Evolutionary conservation across 495 filamentous ascomycete genomes (phyloP), one percentile per base, ranked within the genome.

Genomic region (Pyrenopolyporus hunteri): DNA sequence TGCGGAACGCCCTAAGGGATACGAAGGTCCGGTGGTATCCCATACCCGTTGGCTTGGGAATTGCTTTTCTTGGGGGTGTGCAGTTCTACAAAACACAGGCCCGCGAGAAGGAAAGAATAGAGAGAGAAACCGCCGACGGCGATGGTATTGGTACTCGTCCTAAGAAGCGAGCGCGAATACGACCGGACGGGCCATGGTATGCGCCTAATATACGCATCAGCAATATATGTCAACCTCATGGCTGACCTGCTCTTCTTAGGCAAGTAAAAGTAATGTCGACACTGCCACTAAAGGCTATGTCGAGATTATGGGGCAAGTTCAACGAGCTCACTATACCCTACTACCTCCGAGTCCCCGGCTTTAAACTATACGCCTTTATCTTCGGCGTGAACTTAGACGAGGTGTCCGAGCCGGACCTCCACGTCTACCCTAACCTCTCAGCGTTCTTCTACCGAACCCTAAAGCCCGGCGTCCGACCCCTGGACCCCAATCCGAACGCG

Each of bases 221-320:
- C 6, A 25, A 28, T 28, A 25, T 45, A 17, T n/a, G 37, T 55
- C 35, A 62, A 44, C 16, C 35, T 26, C 4, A 31, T 46, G 32
- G 35, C 28, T 65, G 36, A 60, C 56, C 59, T 35, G 52, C 48
- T 40, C 29, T 57, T 32, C 22, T 7, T 57, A 90, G 88, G 93
- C 90, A 95, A 69, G 89, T 99, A 17, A 91, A 96, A 71, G 83
- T 98, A 66, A 96, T 99, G 88, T 95, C 91, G 11, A 98, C 93
- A 0, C 78, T 99, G 43, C 94, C 94, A 17, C 76, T 99, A 55
- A 99, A 99, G 74, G 93, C 91, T 31, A 81, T 98, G 50, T 97
- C 92, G 7, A 85, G 95, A 20, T 65, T 96, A 59, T 99, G 94
- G 94, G 94, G 94, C 37, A 86, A 80, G 33, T 97, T 98, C 80